A percentile compares a stretch with the other conserved stretches of the same genome.
Conservation (phyloP, 2,329 filamentous ascomycete genomes). For the Trichoderma brevicompactum region DNA sequence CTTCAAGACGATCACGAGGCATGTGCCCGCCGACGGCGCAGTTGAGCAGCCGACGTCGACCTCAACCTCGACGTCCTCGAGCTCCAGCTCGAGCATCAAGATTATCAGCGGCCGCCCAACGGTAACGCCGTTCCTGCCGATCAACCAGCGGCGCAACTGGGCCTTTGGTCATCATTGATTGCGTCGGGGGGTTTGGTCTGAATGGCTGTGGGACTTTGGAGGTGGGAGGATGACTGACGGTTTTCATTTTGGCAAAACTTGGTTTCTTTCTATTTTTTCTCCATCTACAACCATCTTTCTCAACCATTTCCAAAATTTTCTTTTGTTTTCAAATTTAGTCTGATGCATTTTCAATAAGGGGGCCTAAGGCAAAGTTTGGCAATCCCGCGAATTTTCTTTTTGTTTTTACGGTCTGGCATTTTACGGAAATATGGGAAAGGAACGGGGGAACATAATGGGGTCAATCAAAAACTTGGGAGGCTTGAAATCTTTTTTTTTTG, state of each 20-base stretch:
- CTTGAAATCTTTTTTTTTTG: background rate
- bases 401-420: conserved; percentile 7
- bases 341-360: conserved; percentile 24
- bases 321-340: conserved; percentile 16
- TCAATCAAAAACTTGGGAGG: background rate
- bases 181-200: background rate
- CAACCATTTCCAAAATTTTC: background rate
- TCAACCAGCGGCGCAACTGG: conserved; percentile 20
- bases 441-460: background rate
- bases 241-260: background rate
- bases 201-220: background rate
- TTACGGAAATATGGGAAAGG: background rate
- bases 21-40: background rate
- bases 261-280: background rate
- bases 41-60: conserved; percentile 9
- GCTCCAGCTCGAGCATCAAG: conserved; percentile 1
- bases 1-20: conserved; percentile 7
- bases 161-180: conserved; percentile 24
- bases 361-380: background rate
- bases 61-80: background rate
- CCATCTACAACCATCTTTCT: background rate
- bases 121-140: conserved; percentile 21
- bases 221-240: background rate
- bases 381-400: conserved; percentile 3
- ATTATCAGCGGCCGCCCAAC: conserved; percentile 15